A percentile compares a stretch with the other conserved stretches of the same genome.
These are phyloP conservation scores for Orychophragmus violaceus DNA, from an alignment of 345 rosid genomes.

Conservation along the genomic window DNA sequence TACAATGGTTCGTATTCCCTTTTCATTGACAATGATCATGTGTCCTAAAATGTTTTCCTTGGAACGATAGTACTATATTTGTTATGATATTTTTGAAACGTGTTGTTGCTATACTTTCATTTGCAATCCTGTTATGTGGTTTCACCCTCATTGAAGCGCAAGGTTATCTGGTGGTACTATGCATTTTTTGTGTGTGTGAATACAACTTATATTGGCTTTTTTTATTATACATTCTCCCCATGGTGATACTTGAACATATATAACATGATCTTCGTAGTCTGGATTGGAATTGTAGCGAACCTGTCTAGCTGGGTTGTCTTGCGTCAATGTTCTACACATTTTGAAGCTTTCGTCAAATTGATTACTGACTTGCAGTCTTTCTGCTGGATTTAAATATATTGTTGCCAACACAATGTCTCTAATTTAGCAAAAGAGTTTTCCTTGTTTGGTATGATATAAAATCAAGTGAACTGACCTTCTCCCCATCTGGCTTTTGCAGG, in stretches of 20 bases:
- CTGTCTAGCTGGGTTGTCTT: slow-evolving; percentile 3
- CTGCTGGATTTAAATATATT: not conserved
- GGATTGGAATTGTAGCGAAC: not conserved
- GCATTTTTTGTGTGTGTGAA: not conserved
- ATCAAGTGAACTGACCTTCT: not conserved
- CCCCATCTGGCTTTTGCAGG: slow-evolving; percentile 43
- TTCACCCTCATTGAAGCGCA: not conserved
- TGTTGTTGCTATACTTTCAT: not conserved
- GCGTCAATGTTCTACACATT: not conserved
- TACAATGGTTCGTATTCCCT: slow-evolving; percentile 69
- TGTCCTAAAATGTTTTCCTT: slow-evolving; percentile 3
- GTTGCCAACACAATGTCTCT: not conserved
- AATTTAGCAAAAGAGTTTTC: not conserved
- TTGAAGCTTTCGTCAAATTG: slow-evolving; percentile 3
- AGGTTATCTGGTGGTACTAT: not conserved
- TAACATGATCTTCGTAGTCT: not conserved
- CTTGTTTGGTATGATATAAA: slow-evolving; percentile 8
- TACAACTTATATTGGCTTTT: not conserved
- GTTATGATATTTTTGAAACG: not conserved
- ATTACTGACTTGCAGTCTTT: not conserved
- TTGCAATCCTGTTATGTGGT: slow-evolving; percentile 3
- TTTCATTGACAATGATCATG: not conserved
- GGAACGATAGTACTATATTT: not conserved
- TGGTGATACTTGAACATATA: not conserved
- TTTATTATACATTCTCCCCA: not conserved